Evolutionary conservation across 805 yeast genomes (phyloP), one percentile per base, ranked within the genome.

Genomic region (Spathaspora sp.): DNA sequence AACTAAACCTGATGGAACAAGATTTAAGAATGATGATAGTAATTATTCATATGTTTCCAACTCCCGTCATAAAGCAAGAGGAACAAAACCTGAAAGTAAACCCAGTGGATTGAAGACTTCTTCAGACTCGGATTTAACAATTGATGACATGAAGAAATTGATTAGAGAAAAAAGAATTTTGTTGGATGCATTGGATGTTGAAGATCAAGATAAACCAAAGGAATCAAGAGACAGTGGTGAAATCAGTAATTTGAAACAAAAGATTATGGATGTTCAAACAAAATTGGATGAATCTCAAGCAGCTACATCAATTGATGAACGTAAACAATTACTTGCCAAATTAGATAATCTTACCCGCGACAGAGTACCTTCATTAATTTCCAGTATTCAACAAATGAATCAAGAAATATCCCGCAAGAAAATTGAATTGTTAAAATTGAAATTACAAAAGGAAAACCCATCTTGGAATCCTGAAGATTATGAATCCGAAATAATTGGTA

Each of bases 151-250:
- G 59, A 82, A 81, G 59, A 87, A 84, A 55, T 68, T 78, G 57
- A 78, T 91, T 44, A 82, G 82, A 45, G 96, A 89, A 61, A 87
- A 87, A 73, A 79, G 81, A 59, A 83, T 86, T 48, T 61, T 87
- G 47, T 70, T 90, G 48, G 87, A 81, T 53, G 89, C 94, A 0
- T 64, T 87, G 54, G 91, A 86, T 59, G 81, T 87, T 11, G 81
- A 82, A 59, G 93, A 81, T 59, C 78, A 72, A 50, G 83, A 80
- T 52, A 51, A 64, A 38, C 52, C 55, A 12, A 43, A 19, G 17
- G 17, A 12, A 7, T 58, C 58, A 52, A 62, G 61, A 20, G 63
- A 65, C 46, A 74, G 71, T 32, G 72, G 72, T 38, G 79, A 81
- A 46, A 85, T 93, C 52, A 88, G 85, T 47, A 69, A 73, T 8